Base-by-base conservation (phyloP, 805 yeast genomes). In the Vanderwaltozyma verrucispora region DNA sequence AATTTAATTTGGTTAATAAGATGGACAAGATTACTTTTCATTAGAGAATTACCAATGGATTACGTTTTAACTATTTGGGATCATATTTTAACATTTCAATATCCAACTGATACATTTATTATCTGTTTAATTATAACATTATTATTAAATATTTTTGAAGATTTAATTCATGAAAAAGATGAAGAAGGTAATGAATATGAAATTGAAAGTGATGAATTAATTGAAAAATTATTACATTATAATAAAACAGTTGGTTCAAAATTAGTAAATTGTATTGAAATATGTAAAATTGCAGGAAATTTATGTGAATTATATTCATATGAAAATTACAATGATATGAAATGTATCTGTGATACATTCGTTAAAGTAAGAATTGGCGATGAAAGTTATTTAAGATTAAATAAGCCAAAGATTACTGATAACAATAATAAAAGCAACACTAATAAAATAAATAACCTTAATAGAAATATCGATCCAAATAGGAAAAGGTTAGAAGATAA, bases 1-100 rank as follows among this genome's bases (percentile, higher is more conserved):
- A 53, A 51, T 32, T 32, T 54, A 25, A 46, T 58, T 17, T 58
- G 63, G 63, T 42, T 57, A n/a, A 44, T 58, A 28, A 42, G 62
- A 28, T 58, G 63, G 63, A 51, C 55, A 15, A 41, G 62, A 30
- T 39, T 58, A 29, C 35, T 56, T 5, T 50, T 58, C 15, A 29
- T 56, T 23, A 48, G 63, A 36, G 63, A 58, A 35, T 36, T 58
- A 25, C 53, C 54, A 10, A 33, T 37, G 23, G 49, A 46, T 9
- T 38, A 49, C 19, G 49, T 47, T 1, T 35, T 47, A n/a, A 42
- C 45, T 12, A 42, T 58, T 12, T 58, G 63, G 63, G 61, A 56
- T 40, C 60, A 52, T 41, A 33, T 56, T 2, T 35, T 55, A 34
- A 51, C 60, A 2, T 49, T 45, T 18, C 38, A 39, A 19, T 47